Base-by-base conservation (phyloP, 2,329 filamentous ascomycete species). In the Acarospora socialis region DNA sequence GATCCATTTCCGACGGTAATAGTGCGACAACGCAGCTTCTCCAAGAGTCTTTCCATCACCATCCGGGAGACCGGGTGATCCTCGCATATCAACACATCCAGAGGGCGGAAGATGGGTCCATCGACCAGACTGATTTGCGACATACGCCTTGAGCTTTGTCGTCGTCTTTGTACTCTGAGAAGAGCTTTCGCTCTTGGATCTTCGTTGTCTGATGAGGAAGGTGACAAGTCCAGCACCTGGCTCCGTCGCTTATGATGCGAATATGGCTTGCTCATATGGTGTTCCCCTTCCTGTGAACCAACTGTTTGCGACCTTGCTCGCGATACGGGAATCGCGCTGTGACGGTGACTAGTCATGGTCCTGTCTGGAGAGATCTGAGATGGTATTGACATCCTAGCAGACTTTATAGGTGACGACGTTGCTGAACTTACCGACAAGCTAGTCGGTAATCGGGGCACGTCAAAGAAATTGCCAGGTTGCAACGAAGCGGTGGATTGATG, bases 21-120 rank as follows among this genome's bases (percentile, higher is more conserved):
- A 6, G 87, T 94, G 24, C 90, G 81, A 48, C 90, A 98, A 21
- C 83, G 79, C 21, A 95, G 64, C 57, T 95, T 98, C 54, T 98
- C 90, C 32, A 98, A 68, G 5, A 98, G 62, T 46, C 92, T 90
- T 51, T 98, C 90, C 87, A 98, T 95, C n/a, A 98, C 87, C 63
- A 98, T 76, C 14, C 87, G 73, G 4, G 90, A 93, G 3, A 98
- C 87, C 0, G 90, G 90, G 52, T 98, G 90, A 48, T 98, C 90
- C 57, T 98, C 90, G 51, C 90, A 95, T 31, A 98, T 92, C 31
- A 98, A 65, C 4, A 98, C 80, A 54, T 98, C 90, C 31, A 98
- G 59, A 2, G 90, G 84, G 18, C 90, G 72, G 57, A 94, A 98
- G 21, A 77, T 70, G 3, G 90, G 90, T 0, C 79, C 79, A 32